Evolutionary conservation across 176 grass and related monocot species (phyloP).

Genomic region (Bromus sterilis): DNA sequence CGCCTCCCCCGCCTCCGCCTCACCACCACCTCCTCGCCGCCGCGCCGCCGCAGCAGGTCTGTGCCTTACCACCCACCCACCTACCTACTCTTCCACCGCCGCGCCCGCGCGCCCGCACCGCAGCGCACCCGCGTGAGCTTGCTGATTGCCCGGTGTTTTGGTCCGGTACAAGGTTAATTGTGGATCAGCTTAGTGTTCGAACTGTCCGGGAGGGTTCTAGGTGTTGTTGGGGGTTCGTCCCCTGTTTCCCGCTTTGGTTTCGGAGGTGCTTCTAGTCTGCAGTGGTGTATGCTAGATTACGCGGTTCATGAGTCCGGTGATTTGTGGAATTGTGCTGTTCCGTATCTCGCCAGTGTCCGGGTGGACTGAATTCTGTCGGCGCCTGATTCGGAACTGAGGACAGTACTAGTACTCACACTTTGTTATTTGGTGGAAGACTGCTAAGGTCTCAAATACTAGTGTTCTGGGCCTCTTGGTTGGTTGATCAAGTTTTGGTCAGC

Average conservation of each 20-base stretch:
- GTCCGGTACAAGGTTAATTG: neutral
- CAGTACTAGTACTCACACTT: neutral
- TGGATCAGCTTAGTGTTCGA: no score
- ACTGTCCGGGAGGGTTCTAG: neutral
- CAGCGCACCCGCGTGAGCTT: neutral
- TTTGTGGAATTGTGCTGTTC: neutral
- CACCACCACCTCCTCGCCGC: slow-evolving; percentile 48
- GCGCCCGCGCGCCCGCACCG: neutral
- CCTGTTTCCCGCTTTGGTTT: neutral
- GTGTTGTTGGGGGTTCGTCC: neutral
- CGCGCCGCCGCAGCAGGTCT: slow-evolving; percentile 39
- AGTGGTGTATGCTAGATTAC: no score
- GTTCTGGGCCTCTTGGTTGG: neutral
- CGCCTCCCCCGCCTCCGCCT: slow-evolving; percentile 23
- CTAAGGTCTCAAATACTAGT: neutral
- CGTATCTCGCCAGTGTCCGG: neutral
- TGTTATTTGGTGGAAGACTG: neutral
- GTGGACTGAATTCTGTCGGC: neutral
- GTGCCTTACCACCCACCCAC: neutral
- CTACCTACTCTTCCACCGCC: neutral
- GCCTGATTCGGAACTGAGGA: neutral
- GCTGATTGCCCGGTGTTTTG: neutral
- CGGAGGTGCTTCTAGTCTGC: neutral
- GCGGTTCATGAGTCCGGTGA: neutral
- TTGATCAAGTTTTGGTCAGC: neutral